Conservation (phyloP, 495 filamentous ascomycete genomes). For the Neurospora sp. region DNA sequence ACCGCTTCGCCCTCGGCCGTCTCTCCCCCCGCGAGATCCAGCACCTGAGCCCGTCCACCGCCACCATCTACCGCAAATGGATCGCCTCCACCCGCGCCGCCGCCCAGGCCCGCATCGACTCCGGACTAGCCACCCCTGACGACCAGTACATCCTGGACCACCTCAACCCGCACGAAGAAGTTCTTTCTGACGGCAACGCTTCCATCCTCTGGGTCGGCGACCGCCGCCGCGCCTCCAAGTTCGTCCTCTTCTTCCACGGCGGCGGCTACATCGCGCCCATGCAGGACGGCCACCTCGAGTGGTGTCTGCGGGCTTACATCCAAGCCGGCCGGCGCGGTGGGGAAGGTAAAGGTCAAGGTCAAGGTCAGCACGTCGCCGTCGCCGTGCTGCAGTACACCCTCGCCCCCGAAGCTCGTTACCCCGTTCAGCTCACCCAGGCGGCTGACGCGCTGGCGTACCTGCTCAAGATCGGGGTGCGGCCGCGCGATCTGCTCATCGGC, state of each 20-base stretch:
- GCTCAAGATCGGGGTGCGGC: constrained; percentile 9
- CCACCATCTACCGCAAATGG: constrained; percentile 8
- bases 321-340: background rate
- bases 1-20: constrained; percentile 9
- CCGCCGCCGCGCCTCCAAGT: constrained; percentile 16
- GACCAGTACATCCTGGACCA: constrained; percentile 6
- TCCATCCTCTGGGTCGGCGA: constrained; percentile 24
- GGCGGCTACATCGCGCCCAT: constrained; percentile 20
- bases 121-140: background rate
- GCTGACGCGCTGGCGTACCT: constrained; percentile 15
- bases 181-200: constrained; percentile 11
- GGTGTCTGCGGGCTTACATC: constrained; percentile 17
- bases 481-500: constrained; percentile 17
- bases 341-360: too few relatives aligned
- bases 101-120: background rate
- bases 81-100: background rate
- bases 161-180: constrained; percentile 6
- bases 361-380: constrained; percentile 14
- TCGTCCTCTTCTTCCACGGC: constrained; percentile 27
- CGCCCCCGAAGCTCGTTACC: constrained; percentile 15
- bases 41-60: constrained; percentile 3
- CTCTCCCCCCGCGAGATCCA: constrained; percentile 11
- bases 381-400: constrained; percentile 25
- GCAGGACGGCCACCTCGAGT: constrained; percentile 15
- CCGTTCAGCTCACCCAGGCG: constrained; percentile 19